A percentile compares a stretch with the other conserved stretches of the same genome.
These are phyloP conservation scores for Aspergillus uvarum DNA, from an alignment of 2,329 filamentous ascomycete species.

Conservation along the genomic window DNA sequence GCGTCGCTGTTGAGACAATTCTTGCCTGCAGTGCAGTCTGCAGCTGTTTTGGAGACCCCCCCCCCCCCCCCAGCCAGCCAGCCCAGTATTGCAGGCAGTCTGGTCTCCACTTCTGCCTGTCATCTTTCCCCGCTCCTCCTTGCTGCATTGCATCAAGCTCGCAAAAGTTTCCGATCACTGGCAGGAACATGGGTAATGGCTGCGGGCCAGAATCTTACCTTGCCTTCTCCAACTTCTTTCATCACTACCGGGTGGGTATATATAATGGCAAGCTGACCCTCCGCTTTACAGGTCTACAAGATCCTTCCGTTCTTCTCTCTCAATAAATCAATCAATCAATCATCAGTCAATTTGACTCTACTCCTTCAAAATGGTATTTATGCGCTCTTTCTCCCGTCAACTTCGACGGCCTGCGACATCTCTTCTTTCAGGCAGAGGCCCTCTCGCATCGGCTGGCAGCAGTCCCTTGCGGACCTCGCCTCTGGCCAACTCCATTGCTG, in stretches of 20 bases:
- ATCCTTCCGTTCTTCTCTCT: background rate
- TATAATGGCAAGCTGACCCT: constrained; percentile 17
- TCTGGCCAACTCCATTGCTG: constrained; percentile 46
- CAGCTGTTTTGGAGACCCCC: background rate
- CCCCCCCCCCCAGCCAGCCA: background rate
- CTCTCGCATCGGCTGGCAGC: constrained; percentile 34
- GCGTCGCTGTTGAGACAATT: background rate
- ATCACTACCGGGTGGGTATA: background rate
- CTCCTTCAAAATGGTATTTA: constrained; percentile 60
- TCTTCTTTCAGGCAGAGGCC: constrained; percentile 46
- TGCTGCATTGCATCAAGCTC: constrained; percentile 7
- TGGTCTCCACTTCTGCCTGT: constrained; percentile 6
- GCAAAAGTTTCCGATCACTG: background rate
- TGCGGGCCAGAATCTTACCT: background rate
- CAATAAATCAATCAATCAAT: background rate
- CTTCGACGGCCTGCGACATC: constrained; percentile 56
- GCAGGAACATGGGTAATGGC: too few species aligned
- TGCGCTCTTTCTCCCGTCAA: constrained; percentile 59
- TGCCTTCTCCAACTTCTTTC: background rate
- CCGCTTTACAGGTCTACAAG: background rate
- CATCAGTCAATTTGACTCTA: constrained; percentile 1
- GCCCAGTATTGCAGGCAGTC: background rate
- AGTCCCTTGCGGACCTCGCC: constrained; percentile 36
- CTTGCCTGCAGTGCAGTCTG: background rate
- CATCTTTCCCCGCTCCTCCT: constrained; percentile 3